A percentile compares a stretch with the other conserved stretches of the same genome.
phyloP scores from a whole-genome alignment of 2,329 filamentous ascomycete genomes.

The Aspergillus pseudotamarii region DNA sequence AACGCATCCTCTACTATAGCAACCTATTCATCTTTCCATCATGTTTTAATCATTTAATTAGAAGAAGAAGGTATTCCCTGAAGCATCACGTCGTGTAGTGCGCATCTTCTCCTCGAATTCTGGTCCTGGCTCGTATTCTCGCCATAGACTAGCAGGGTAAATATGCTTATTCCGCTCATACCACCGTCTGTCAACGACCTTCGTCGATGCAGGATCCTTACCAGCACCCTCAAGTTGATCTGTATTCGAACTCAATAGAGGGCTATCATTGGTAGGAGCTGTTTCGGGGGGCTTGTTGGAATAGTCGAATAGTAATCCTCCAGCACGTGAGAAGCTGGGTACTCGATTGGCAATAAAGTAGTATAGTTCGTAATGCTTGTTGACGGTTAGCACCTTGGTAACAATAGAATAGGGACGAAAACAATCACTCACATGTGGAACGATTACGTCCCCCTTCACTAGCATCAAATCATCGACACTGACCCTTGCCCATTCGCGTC shows the following conservation, averaged over 20 bases:
- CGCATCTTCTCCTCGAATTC: constrained; percentile 67
- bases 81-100: constrained; percentile 76
- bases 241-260: constrained; percentile 52
- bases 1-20: constrained; percentile 14
- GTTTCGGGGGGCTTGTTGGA: constrained; percentile 47
- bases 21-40: constrained; percentile 11
- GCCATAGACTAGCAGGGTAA: constrained; percentile 93
- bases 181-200: constrained; percentile 95
- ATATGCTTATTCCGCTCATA: constrained; percentile 99
- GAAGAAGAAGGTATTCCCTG: constrained; percentile 94
- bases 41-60: constrained; percentile 20
- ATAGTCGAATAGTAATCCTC: constrained; percentile 79
- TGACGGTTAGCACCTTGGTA: constrained; percentile 10
- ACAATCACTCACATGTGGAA: constrained; percentile 78
- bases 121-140: constrained; percentile 87
- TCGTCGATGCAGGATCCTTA: constrained; percentile 80
- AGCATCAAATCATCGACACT: constrained; percentile 95
- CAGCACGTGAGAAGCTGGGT: constrained; percentile 70
- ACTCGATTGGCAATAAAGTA: constrained; percentile 84
- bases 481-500: constrained; percentile 86
- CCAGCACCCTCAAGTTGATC: constrained; percentile 70
- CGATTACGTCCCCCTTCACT: constrained; percentile 84
- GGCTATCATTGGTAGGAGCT: constrained; percentile 37
- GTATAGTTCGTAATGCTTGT: constrained; percentile 93
- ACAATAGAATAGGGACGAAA: not conserved